Evolutionary conservation across 495 filamentous ascomycete genomes (phyloP), one percentile per base, ranked within the genome.

Genomic region (Penicillium mononematosum): DNA sequence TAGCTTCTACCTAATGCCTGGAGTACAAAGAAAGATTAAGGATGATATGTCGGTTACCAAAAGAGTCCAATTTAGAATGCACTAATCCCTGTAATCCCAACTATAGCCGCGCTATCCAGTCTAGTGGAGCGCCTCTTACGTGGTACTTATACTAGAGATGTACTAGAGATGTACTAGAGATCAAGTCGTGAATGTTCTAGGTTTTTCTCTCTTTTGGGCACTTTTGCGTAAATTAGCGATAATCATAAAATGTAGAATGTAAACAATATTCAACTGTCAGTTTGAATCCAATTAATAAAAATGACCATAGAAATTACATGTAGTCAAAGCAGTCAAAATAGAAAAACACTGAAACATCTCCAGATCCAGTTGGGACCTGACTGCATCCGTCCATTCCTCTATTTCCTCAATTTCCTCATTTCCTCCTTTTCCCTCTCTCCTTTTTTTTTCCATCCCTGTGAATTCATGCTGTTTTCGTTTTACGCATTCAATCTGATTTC

Each of bases 341-440:
- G 42, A 14, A 25, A 56, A 55, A 14, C 32, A 7, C 42, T 65
- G 63, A 65, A 65, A 65, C 63, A 63, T 34, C 25, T 44, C 34
- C 25, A 59, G 52, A 55, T 49, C 36, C 48, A 52, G 44, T 31
- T 49, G 27, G 43, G 43, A 27, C 31, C 29, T 55, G 41, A 38
- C 57, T 64, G 63, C 63, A 62, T 63, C 62, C 64, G 61, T 58
- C 59, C 58, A 58, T 65, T 66, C 58, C 45, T 68, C 58, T 45
- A 54, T 56, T 61, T 60, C 54, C 24, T 24, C 24, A 24, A 24
- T 22, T 22, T 24, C 22, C 4, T 0, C 22, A 24, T 24, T 24
- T 24, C 22, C 31, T 42, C 41, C 20, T 41, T 38, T 49, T 46
- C 44, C 39, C 34, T 43, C 34, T 42, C 53, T 45, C 22, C 47